Percentiles rank a stretch among this genome's conserved stretches.
Conservation (phyloP, 208 protist species). For the Acanthamoeba comandoni region DNA sequence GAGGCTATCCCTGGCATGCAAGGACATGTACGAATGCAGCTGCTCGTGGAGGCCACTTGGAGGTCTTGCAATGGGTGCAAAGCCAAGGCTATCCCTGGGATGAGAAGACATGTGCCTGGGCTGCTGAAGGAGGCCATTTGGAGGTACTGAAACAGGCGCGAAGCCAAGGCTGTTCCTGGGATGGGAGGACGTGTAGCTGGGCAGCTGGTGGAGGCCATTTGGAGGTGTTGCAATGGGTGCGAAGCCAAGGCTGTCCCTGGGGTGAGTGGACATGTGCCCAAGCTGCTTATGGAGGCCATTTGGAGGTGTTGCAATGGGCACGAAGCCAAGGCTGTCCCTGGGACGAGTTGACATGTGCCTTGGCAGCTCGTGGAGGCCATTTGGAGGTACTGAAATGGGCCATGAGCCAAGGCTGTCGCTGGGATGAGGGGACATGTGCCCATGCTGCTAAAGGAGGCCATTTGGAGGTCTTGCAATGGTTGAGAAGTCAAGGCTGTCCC, state of each 20-base stretch:
- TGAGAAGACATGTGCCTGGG: neutral
- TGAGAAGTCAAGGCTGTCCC: neutral
- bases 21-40: neutral
- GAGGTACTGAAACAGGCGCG: neutral
- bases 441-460: neutral
- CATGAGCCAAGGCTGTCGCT: conserved; percentile 9
- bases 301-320: conserved; percentile 41
- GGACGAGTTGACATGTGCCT: neutral
- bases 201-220: conserved; percentile 6
- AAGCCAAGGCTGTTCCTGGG: conserved; percentile 15
- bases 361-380: neutral
- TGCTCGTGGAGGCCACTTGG: neutral
- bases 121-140: neutral
- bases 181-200: neutral
- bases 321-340: conserved; percentile 12
- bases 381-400: conserved; percentile 25
- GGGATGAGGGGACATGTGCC: neutral
- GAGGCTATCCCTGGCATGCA: conserved; percentile 4
- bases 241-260: conserved; percentile 23
- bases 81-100: conserved; percentile 16
- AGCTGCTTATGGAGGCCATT: neutral
- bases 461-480: neutral
- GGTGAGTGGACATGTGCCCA: neutral
- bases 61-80: neutral
- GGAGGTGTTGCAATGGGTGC: conserved; percentile 4